These are phyloP conservation scores for Teratosphaeria pseudoeucalypti DNA, from an alignment of 2,329 filamentous ascomycete genomes.

Conservation along the genomic window DNA sequence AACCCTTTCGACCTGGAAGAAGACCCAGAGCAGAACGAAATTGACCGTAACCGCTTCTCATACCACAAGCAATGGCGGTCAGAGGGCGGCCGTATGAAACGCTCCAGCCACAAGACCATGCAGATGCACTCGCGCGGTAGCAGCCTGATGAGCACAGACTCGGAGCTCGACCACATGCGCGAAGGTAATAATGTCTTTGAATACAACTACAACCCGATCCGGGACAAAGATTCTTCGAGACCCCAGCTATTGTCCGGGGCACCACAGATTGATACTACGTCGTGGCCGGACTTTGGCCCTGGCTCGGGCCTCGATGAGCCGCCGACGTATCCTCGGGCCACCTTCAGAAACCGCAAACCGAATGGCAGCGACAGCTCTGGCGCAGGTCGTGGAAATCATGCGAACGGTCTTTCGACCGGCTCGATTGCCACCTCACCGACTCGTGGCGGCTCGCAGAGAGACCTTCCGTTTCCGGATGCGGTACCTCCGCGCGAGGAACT, in stretches of 20 bases:
- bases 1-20: conserved; percentile 43
- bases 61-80: conserved; percentile 27
- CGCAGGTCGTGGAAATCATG: background rate
- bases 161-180: conserved; percentile 14
- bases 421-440: conserved; percentile 5
- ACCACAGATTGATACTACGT: conserved; percentile 5
- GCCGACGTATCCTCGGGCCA: conserved; percentile 8
- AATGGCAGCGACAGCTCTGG: conserved; percentile 5
- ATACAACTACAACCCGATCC: conserved; percentile 9
- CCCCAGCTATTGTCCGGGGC: background rate
- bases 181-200: conserved; percentile 11
- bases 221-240: background rate
- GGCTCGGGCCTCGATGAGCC: conserved; percentile 9
- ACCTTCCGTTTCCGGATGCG: conserved; percentile 16
- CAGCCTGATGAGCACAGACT: conserved; percentile 23
- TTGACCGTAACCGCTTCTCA: conserved; percentile 24
- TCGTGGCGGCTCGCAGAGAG: conserved; percentile 7
- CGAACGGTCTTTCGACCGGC: background rate
- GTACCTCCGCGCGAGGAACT: conserved; percentile 20
- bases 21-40: conserved; percentile 17
- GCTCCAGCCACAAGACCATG: conserved; percentile 19
- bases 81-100: conserved; percentile 20
- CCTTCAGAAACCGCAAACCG: background rate
- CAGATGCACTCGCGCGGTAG: conserved; percentile 23
- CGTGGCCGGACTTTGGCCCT: conserved; percentile 12